Evolutionary conservation across 1,284 basidiomycete species (phyloP).

Genomic region (Fomes fomentarius): DNA sequence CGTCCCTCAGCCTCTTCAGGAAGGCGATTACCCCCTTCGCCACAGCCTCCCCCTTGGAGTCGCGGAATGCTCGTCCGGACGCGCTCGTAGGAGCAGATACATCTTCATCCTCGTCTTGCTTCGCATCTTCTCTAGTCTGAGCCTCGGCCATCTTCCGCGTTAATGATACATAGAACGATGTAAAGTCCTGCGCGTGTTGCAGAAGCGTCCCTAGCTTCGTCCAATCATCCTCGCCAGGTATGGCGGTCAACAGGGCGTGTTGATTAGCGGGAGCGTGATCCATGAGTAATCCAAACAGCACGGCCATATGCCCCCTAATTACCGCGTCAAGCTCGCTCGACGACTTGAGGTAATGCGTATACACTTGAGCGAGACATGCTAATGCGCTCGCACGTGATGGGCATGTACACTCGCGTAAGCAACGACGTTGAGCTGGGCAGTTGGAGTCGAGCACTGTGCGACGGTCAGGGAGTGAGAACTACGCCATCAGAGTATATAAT

Average conservation of each 20-base stretch:
- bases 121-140: slow-evolving; percentile 27
- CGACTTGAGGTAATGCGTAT: slow-evolving; percentile 37
- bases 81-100: slow-evolving; percentile 15
- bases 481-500: not conserved
- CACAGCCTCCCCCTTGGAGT: slow-evolving; percentile 44
- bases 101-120: slow-evolving; percentile 30
- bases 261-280: slow-evolving; percentile 48
- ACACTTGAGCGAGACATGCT: slow-evolving; percentile 48
- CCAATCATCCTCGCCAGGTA: slow-evolving; percentile 40
- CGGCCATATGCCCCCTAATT: slow-evolving; percentile 68
- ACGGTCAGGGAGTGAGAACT: not conserved
- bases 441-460: slow-evolving; percentile 47
- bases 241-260: slow-evolving; percentile 42
- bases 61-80: slow-evolving; percentile 26
- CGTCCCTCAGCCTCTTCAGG: slow-evolving; percentile 42
- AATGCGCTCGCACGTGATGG: slow-evolving; percentile 43
- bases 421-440: slow-evolving; percentile 51
- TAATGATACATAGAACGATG: slow-evolving; percentile 52
- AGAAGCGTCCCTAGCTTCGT: slow-evolving; percentile 50
- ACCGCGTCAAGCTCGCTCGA: slow-evolving; percentile 41
- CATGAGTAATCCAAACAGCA: slow-evolving; percentile 74
- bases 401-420: slow-evolving; percentile 55
- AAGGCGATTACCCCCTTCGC: slow-evolving; percentile 55
- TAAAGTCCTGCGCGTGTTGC: slow-evolving; percentile 59
- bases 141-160: slow-evolving; percentile 34